Conservation (phyloP, 148 eudicot genomes). For the Pharnaceum exiguum region DNA sequence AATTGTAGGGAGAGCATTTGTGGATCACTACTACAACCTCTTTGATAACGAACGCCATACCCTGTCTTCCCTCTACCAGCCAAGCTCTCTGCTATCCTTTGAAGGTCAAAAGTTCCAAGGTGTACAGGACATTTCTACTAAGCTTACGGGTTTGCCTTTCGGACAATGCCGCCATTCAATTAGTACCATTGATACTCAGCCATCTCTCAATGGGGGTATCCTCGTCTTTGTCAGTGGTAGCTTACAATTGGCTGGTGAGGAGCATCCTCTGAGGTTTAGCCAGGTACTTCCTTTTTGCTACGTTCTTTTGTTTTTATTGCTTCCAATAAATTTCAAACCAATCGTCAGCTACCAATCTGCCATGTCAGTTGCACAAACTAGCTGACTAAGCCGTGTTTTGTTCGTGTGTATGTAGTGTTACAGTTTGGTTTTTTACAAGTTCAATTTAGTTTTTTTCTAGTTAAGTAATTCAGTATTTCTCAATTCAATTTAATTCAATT, state of each 20-base stretch:
- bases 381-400: no score
- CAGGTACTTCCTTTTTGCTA: slow-evolving; percentile 38
- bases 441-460: no score
- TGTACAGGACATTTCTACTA: slow-evolving; percentile 39
- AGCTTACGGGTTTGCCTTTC: slow-evolving; percentile 63
- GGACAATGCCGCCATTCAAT: slow-evolving; percentile 61
- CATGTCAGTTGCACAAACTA: no score
- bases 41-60: slow-evolving; percentile 57
- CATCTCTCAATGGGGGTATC: slow-evolving; percentile 49
- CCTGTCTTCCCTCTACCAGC: slow-evolving; percentile 54
- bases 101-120: slow-evolving; percentile 68
- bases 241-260: slow-evolving; percentile 63
- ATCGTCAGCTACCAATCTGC: background rate
- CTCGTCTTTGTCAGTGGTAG: slow-evolving; percentile 78
- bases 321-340: background rate
- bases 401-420: no score
- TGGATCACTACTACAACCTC: slow-evolving; percentile 61
- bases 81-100: slow-evolving; percentile 57
- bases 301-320: background rate
- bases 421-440: no score
- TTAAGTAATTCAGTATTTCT: no score
- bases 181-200: slow-evolving; percentile 79
- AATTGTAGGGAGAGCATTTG: slow-evolving; percentile 66
- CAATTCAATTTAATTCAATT: no score
- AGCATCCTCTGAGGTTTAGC: slow-evolving; percentile 68